Evolutionary conservation across 2,329 filamentous ascomycete genomes (phyloP).

Genomic region (Ceratocystis lukuohia): DNA sequence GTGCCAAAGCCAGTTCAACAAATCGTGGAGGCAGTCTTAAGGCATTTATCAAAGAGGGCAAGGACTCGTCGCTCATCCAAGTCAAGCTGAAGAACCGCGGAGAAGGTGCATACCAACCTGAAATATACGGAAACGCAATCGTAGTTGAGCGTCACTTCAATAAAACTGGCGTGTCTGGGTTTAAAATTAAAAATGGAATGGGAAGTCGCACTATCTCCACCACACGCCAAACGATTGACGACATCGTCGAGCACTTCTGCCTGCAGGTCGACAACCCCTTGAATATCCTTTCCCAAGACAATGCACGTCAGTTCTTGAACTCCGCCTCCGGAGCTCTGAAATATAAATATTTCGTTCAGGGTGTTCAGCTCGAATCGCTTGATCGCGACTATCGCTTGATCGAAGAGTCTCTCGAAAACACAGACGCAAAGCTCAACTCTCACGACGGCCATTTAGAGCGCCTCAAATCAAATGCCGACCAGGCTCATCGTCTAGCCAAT

Average conservation of each 20-base stretch:
- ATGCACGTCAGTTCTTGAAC: slow-evolving; percentile 84
- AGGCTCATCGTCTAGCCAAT: slow-evolving; percentile 51
- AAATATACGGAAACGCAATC: slow-evolving; percentile 73
- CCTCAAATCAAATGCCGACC: slow-evolving; percentile 44
- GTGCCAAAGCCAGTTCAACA: slow-evolving; percentile 82
- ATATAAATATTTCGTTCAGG: slow-evolving; percentile 92
- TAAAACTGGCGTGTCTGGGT: slow-evolving; percentile 59
- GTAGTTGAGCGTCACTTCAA: slow-evolving; percentile 84
- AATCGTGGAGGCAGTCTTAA: slow-evolving; percentile 86
- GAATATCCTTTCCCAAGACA: slow-evolving; percentile 90
- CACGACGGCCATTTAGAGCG: slow-evolving; percentile 49
- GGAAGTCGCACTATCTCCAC: slow-evolving; percentile 59
- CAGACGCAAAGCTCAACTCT: slow-evolving; percentile 47
- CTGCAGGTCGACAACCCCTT: slow-evolving; percentile 94
- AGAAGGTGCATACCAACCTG: slow-evolving; percentile 66
- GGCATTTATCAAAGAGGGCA: slow-evolving; percentile 79
- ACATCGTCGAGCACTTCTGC: slow-evolving; percentile 85
- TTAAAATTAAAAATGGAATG: slow-evolving; percentile 64
- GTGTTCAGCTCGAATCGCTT: slow-evolving; percentile 82
- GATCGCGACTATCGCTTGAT: slow-evolving; percentile 84
- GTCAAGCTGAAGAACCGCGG: slow-evolving; percentile 89
- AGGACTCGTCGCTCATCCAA: slow-evolving; percentile 59
- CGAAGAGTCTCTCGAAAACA: slow-evolving; percentile 62
- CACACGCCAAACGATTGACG: slow-evolving; percentile 76
- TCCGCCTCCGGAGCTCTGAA: slow-evolving; percentile 70